A percentile compares a stretch with the other conserved stretches of the same genome.
These are phyloP conservation scores for Neofusicoccum parvum DNA, from an alignment of 2,329 filamentous ascomycete species.

Conservation along the genomic window DNA sequence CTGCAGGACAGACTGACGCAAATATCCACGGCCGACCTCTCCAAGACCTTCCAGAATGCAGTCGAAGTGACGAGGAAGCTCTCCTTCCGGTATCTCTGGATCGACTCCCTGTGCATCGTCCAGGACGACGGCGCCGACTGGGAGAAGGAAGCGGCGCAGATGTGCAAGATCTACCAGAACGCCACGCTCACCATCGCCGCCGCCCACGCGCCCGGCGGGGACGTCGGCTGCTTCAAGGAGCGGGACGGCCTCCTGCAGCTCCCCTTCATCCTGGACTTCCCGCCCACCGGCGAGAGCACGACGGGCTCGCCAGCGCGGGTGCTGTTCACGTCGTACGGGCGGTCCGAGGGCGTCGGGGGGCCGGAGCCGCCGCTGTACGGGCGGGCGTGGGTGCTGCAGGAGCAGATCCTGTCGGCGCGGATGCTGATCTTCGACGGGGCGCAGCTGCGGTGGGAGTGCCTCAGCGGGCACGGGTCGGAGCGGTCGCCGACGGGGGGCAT, in stretches of 20 bases:
- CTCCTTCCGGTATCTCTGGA: constrained; percentile 23
- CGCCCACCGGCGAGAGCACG: too few species aligned
- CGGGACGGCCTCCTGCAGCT: background rate
- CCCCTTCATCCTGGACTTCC: background rate
- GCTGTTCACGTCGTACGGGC: background rate
- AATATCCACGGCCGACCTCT: background rate
- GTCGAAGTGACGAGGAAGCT: constrained; percentile 5
- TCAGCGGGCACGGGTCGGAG: constrained; percentile 26
- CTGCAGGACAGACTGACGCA: background rate
- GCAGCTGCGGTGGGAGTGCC: background rate
- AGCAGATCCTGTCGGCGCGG: constrained; percentile 5
- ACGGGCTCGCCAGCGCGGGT: too few species aligned
- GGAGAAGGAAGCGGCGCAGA: constrained; percentile 6
- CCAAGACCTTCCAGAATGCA: constrained; percentile 18
- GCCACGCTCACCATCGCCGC: background rate
- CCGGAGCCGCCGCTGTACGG: background rate
- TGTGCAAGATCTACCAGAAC: constrained; percentile 4
- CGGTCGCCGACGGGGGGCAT: constrained; percentile 24
- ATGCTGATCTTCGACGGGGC: background rate
- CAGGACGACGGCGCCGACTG: constrained; percentile 21
- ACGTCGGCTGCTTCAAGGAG: background rate
- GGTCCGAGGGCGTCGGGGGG: background rate
- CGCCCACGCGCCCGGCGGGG: background rate
- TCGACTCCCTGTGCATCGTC: constrained; percentile 25
- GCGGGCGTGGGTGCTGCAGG: constrained; percentile 12